phyloP scores from a whole-genome alignment of 345 rosid species.

The Gynandropsis gynandra region DNA sequence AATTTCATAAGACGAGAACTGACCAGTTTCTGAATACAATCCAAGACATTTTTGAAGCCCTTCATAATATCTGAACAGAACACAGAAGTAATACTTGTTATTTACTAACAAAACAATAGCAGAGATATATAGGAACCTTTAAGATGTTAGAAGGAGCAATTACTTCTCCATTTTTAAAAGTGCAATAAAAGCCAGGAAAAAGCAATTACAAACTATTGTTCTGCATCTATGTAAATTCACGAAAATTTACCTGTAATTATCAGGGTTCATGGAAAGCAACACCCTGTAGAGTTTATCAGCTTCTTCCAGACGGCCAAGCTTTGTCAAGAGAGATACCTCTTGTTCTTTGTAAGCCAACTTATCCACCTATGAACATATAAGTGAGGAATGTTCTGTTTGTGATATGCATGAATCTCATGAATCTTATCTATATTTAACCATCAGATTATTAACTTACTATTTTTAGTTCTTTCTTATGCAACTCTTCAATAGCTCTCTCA shows the following conservation, averaged over 20 bases:
- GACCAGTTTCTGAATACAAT: slow-evolving; percentile 49
- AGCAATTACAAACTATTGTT: slow-evolving; percentile 1
- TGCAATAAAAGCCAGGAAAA: slow-evolving; percentile 6
- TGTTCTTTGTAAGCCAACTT: slow-evolving; percentile 76
- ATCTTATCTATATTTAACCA: slow-evolving; percentile 8
- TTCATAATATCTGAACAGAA: slow-evolving; percentile 65
- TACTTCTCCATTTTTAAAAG: background rate
- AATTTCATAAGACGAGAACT: slow-evolving; percentile 64
- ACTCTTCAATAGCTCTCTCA: slow-evolving; percentile 74
- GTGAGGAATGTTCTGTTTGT: slow-evolving; percentile 18
- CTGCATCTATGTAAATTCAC: slow-evolving; percentile 5
- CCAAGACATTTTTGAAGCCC: slow-evolving; percentile 83
- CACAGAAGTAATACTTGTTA: slow-evolving; percentile 11
- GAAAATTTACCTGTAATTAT: slow-evolving; percentile 75
- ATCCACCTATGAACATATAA: slow-evolving; percentile 63
- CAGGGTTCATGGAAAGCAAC: slow-evolving; percentile 87
- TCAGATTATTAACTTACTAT: slow-evolving; percentile 49
- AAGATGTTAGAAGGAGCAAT: background rate
- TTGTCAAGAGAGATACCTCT: slow-evolving; percentile 74
- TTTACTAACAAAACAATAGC: slow-evolving; percentile 7
- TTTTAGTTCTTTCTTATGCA: slow-evolving; percentile 63
- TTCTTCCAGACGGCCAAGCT: slow-evolving; percentile 68
- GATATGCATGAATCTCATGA: background rate
- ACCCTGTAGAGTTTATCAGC: slow-evolving; percentile 61
- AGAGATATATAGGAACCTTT: slow-evolving; percentile 13